These are phyloP conservation scores for Irpex sp. DNA, from an alignment of 1,284 basidiomycete genomes.

Conservation along the genomic window DNA sequence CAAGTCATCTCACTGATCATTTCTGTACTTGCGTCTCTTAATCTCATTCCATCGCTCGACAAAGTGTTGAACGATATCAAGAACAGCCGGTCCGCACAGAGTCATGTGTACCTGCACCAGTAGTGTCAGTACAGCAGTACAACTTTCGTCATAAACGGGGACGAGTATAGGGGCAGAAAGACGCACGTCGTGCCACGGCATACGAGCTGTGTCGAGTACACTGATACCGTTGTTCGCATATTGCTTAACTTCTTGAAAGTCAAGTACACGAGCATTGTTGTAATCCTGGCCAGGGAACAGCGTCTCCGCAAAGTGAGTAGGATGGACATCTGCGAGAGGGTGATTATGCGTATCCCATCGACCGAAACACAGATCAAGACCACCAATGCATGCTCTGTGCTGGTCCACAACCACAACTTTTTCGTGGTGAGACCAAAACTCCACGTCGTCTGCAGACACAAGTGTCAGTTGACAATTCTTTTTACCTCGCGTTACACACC, in stretches of 20 bases:
- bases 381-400: conserved; percentile 76
- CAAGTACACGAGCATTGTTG: conserved; percentile 80
- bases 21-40: conserved; percentile 61
- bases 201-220: conserved; percentile 68
- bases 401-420: conserved; percentile 87
- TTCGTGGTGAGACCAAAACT: conserved; percentile 86
- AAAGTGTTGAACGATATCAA: conserved; percentile 91
- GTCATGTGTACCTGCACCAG: conserved; percentile 74
- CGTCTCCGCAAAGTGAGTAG: conserved; percentile 75
- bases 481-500: conserved; percentile 33
- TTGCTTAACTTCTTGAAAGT: conserved; percentile 75
- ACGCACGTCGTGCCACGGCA: conserved; percentile 88
- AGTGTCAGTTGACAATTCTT: neutral
- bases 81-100: conserved; percentile 75
- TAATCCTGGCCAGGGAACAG: conserved; percentile 95
- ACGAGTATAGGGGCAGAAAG: too few species aligned
- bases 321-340: conserved; percentile 87
- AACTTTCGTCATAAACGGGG: neutral
- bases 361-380: conserved; percentile 90
- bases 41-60: conserved; percentile 86
- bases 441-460: conserved; percentile 51
- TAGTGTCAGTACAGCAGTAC: neutral
- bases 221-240: conserved; percentile 76
- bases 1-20: conserved; percentile 4
- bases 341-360: conserved; percentile 91